These are phyloP conservation scores for Vachellia pachyceras DNA, from an alignment of 306 rosid genomes.

Conservation along the genomic window DNA sequence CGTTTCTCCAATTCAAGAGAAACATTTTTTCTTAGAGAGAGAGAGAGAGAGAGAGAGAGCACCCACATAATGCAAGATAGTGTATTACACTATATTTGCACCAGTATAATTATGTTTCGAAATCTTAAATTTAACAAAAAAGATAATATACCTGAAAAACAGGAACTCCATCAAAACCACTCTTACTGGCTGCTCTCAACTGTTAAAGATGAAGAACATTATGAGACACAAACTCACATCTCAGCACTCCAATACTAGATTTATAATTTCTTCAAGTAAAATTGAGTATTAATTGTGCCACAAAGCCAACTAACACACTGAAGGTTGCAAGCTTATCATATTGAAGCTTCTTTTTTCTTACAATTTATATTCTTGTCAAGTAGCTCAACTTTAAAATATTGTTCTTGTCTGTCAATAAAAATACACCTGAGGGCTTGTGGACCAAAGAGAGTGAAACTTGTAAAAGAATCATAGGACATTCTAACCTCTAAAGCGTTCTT, in stretches of 20 bases:
- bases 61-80: neutral
- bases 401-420: constrained; percentile 5
- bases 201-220: constrained; percentile 41
- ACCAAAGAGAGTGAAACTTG: neutral
- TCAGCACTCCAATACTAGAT: constrained; percentile 21
- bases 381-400: constrained; percentile 16
- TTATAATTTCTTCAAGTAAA: constrained; percentile 7
- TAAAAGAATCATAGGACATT: constrained; percentile 26
- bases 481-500: constrained; percentile 92
- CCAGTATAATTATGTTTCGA: neutral
- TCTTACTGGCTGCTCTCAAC: constrained; percentile 68
- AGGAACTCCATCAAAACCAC: constrained; percentile 94
- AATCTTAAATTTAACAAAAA: constrained; percentile 35
- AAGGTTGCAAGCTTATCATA: neutral
- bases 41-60: neutral
- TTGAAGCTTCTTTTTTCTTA: constrained; percentile 19
- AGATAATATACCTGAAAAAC: constrained; percentile 78
- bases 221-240: constrained; percentile 32
- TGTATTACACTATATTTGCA: neutral
- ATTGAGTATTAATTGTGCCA: constrained; percentile 6
- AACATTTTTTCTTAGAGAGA: neutral
- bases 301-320: constrained; percentile 8
- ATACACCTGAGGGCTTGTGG: neutral
- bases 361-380: constrained; percentile 14
- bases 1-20: constrained; percentile 21